A percentile compares a stretch with the other conserved stretches of the same genome.
These are phyloP conservation scores for Melampsora americana DNA, from an alignment of 1,284 basidiomycete genomes.

Conservation along the genomic window DNA sequence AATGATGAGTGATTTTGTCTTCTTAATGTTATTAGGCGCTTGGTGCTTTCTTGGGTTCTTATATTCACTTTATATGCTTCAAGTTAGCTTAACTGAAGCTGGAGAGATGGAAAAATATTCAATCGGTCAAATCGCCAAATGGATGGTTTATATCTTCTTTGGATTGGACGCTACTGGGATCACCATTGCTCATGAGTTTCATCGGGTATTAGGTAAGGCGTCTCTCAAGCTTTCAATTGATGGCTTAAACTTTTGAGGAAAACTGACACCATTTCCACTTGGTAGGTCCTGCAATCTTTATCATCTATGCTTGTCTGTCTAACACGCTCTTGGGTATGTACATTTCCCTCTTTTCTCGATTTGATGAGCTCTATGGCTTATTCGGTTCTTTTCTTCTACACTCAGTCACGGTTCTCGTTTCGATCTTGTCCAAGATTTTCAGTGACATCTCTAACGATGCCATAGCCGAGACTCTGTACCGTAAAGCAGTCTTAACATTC, in stretches of 20 bases:
- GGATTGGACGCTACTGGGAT: conserved; percentile 43
- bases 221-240: neutral
- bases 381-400: no score
- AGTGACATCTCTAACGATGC: conserved; percentile 43
- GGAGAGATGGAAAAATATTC: conserved; percentile 20
- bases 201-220: conserved; percentile 24
- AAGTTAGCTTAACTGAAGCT: conserved; percentile 19
- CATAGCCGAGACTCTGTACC: conserved; percentile 42
- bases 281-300: conserved; percentile 39
- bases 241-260: neutral
- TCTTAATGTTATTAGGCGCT: conserved; percentile 52
- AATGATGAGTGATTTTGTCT: conserved; percentile 54
- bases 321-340: conserved; percentile 40
- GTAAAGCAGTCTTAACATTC: conserved; percentile 40
- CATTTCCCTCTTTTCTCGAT: neutral
- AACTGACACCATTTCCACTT: neutral
- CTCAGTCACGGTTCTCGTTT: conserved; percentile 38
- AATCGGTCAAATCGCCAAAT: conserved; percentile 28
- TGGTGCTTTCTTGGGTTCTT: conserved; percentile 43
- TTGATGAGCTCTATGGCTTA: neutral
- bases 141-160: conserved; percentile 45
- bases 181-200: conserved; percentile 37
- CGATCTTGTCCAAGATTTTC: conserved; percentile 44
- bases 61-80: conserved; percentile 31
- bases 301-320: conserved; percentile 44